Conservation (phyloP, 768 basidiomycete species). For the Cystofilobasidium macerans region DNA sequence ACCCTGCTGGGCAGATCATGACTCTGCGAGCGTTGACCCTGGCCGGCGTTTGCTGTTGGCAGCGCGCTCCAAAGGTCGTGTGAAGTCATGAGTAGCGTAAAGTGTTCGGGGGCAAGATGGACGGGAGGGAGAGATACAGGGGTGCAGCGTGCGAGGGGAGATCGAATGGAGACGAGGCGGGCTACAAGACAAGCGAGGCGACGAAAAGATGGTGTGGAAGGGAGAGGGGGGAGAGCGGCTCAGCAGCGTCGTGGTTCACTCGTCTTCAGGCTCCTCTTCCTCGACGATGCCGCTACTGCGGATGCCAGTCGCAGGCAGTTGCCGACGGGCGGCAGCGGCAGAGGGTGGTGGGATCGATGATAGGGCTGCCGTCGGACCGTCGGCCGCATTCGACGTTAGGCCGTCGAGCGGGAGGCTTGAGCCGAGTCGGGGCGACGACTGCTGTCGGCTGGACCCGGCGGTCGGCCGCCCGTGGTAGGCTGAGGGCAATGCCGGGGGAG, state of each 20-base stretch:
- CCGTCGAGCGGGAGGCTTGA: not conserved
- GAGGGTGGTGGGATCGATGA: not conserved
- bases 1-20: too few relatives aligned
- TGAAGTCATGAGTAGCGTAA: too few relatives aligned
- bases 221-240: not conserved
- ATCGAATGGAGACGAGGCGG: too few relatives aligned
- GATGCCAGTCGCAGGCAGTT: conserved; percentile 7
- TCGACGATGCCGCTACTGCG: conserved; percentile 26
- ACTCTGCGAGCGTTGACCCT: too few relatives aligned
- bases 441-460: not conserved
- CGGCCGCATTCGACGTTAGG: not conserved
- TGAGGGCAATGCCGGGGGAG: not conserved
- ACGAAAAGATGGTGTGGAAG: not conserved
- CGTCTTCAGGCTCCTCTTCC: conserved; percentile 29
- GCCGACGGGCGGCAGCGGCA: conserved; percentile 7
- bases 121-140: too few relatives aligned
- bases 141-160: too few relatives aligned
- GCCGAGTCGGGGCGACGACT: not conserved
- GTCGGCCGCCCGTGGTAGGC: not conserved
- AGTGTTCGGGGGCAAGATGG: too few relatives aligned
- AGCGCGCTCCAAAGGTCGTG: too few relatives aligned
- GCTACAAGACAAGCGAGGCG: too few relatives aligned
- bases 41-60: too few relatives aligned
- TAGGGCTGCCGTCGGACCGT: not conserved
- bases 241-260: not conserved